A percentile compares a stretch with the other conserved stretches of the same genome.
Evolutionary conservation across 1,284 basidiomycete genomes (phyloP).

Genomic region (Meripilus lineatus): DNA sequence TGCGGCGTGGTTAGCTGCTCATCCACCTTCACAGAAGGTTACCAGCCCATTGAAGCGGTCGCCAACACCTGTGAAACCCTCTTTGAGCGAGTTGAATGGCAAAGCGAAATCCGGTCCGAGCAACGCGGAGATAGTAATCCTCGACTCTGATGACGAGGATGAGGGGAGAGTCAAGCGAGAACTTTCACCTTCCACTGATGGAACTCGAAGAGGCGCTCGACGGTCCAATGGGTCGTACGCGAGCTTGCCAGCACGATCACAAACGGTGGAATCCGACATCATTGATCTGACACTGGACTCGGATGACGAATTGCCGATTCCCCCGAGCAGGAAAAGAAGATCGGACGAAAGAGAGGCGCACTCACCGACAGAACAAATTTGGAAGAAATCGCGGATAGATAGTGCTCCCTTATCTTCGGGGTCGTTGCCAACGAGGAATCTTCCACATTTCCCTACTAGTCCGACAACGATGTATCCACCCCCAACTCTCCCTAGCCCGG

Average conservation of each 20-base stretch:
- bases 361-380: constrained; percentile 58
- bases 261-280: constrained; percentile 38
- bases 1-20: constrained; percentile 56
- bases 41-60: constrained; percentile 26
- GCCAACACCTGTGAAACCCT: constrained; percentile 22
- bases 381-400: constrained; percentile 67
- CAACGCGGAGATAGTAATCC: constrained; percentile 62
- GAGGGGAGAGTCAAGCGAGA: constrained; percentile 70
- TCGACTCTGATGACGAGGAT: constrained; percentile 76
- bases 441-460: no score
- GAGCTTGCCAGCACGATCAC: constrained; percentile 18
- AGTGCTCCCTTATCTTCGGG: constrained; percentile 14
- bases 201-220: constrained; percentile 25
- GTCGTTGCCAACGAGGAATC: no score
- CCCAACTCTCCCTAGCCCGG: no score
- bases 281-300: constrained; percentile 80
- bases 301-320: constrained; percentile 53
- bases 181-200: constrained; percentile 53
- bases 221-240: constrained; percentile 27
- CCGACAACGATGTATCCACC: no score
- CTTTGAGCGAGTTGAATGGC: constrained; percentile 12
- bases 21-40: constrained; percentile 33
- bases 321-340: constrained; percentile 34
- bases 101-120: constrained; percentile 38
- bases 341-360: constrained; percentile 50